phyloP scores from a whole-genome alignment of 768 basidiomycete genomes.

The Russula vinacea region DNA sequence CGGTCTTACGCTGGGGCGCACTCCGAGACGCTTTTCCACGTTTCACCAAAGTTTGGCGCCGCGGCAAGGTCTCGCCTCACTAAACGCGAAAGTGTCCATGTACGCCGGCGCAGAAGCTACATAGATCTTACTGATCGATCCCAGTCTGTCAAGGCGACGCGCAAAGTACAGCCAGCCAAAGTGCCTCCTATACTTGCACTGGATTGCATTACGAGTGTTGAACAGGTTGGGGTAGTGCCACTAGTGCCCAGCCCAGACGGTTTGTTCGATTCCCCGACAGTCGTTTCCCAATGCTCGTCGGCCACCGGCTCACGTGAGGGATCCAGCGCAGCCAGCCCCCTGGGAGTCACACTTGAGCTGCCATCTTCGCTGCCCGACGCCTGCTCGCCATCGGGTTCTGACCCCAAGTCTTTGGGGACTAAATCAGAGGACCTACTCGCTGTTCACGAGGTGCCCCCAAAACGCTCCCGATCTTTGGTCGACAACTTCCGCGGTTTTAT shows the following conservation, averaged over 20 bases:
- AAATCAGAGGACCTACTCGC: constrained; percentile 32
- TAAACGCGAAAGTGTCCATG: constrained; percentile 67
- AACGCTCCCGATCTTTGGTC: constrained; percentile 55
- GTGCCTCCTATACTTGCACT: constrained; percentile 16
- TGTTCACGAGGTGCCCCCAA: constrained; percentile 27
- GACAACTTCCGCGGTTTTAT: constrained; percentile 63
- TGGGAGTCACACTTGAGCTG: constrained; percentile 23
- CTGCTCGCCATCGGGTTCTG: constrained; percentile 31
- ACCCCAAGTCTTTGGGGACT: constrained; percentile 26
- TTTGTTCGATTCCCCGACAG: constrained; percentile 27
- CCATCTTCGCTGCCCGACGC: constrained; percentile 29
- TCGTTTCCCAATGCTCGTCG: constrained; percentile 26
- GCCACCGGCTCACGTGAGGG: constrained; percentile 19
- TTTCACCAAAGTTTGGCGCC: constrained; percentile 54
- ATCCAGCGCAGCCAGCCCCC: constrained; percentile 18
- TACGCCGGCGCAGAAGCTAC: constrained; percentile 55
- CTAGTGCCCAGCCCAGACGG: constrained; percentile 15
- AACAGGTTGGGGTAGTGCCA: constrained; percentile 6
- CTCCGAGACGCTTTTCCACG: constrained; percentile 62
- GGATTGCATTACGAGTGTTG: constrained; percentile 12
- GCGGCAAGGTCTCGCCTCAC: constrained; percentile 57
- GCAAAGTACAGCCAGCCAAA: constrained; percentile 10
- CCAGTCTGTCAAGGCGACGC: neutral
- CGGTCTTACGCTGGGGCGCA: constrained; percentile 61
- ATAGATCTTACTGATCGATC: constrained; percentile 30